phyloP scores from a whole-genome alignment of 139 green algal species.

The Picochlorum sp. region DNA sequence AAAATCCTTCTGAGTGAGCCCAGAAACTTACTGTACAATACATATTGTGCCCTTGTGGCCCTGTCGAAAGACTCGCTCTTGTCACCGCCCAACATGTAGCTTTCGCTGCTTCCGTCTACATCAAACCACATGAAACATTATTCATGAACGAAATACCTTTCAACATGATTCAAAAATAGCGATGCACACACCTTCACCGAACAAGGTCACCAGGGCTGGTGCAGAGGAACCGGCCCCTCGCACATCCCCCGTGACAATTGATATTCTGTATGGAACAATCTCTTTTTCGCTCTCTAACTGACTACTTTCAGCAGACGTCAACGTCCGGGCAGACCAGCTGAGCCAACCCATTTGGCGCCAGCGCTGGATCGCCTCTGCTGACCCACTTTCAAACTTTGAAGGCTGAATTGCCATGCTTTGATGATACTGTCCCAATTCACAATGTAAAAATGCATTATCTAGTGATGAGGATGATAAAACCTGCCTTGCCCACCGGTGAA shows the following conservation, averaged over 20 bases:
- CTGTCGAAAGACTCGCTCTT: constrained; percentile 35
- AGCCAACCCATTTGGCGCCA: no score
- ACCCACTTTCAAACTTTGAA: constrained; percentile 4
- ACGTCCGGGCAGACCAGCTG: no score
- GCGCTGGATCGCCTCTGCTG: background rate
- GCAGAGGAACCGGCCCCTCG: constrained; percentile 62
- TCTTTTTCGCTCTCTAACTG: background rate
- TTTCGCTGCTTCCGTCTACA: constrained; percentile 26
- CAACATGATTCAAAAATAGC: background rate
- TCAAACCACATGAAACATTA: background rate
- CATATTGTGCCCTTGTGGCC: constrained; percentile 40
- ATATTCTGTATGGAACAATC: constrained; percentile 21
- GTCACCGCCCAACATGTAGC: constrained; percentile 28
- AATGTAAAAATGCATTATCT: no score
- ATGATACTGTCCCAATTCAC: no score
- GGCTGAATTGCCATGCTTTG: background rate
- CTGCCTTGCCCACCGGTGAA: background rate
- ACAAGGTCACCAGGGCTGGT: constrained; percentile 22
- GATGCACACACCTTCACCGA: constrained; percentile 17
- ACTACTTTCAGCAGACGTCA: background rate
- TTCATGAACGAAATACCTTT: background rate
- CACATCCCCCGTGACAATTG: constrained; percentile 70
- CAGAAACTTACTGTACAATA: constrained; percentile 25
- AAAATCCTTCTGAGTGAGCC: constrained; percentile 46
- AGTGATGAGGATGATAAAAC: background rate